These are phyloP conservation scores for Magnaporthiopsis poae DNA, from an alignment of 2,329 filamentous ascomycete genomes.

Conservation along the genomic window DNA sequence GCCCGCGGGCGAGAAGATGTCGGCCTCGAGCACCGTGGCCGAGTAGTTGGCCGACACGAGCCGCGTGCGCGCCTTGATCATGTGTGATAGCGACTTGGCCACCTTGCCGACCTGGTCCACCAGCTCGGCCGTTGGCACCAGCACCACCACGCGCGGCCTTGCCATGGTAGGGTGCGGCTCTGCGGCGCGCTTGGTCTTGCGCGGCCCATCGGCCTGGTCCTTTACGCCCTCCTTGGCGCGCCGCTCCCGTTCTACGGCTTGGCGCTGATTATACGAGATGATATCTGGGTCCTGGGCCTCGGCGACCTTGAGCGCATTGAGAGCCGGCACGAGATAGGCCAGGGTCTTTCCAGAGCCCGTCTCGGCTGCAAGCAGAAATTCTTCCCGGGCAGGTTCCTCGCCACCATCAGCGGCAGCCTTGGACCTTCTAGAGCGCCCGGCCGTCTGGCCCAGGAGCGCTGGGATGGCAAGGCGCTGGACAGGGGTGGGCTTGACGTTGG, in stretches of 20 bases:
- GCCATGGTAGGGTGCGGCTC: constrained; percentile 65
- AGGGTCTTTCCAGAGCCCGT: constrained; percentile 96
- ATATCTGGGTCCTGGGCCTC: constrained; percentile 53
- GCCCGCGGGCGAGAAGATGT: constrained; percentile 69
- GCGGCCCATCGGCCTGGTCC: constrained; percentile 17
- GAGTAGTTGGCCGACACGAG: constrained; percentile 70
- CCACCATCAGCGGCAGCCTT: constrained; percentile 10
- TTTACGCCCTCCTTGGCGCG: constrained; percentile 27
- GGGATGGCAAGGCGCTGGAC: constrained; percentile 86
- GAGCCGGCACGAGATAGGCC: constrained; percentile 74
- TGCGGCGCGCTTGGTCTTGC: constrained; percentile 38
- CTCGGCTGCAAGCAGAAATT: constrained; percentile 82
- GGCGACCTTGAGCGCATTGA: constrained; percentile 74
- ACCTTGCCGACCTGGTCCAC: constrained; percentile 77
- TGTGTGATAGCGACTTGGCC: constrained; percentile 73
- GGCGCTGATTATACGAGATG: constrained; percentile 45
- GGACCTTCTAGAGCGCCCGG: constrained; percentile 20
- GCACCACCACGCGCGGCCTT: constrained; percentile 70
- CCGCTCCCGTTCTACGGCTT: constrained; percentile 46
- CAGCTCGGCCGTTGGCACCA: constrained; percentile 86
- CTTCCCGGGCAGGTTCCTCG: constrained; percentile 24
- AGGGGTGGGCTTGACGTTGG: constrained; percentile 71
- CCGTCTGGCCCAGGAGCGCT: constrained; percentile 54
- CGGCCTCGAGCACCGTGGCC: constrained; percentile 70
- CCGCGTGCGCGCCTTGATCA: constrained; percentile 75